Percentiles rank a stretch among this genome's conserved stretches.
Conservation (phyloP, 106 monocot species). For the Chionographis japonica region DNA sequence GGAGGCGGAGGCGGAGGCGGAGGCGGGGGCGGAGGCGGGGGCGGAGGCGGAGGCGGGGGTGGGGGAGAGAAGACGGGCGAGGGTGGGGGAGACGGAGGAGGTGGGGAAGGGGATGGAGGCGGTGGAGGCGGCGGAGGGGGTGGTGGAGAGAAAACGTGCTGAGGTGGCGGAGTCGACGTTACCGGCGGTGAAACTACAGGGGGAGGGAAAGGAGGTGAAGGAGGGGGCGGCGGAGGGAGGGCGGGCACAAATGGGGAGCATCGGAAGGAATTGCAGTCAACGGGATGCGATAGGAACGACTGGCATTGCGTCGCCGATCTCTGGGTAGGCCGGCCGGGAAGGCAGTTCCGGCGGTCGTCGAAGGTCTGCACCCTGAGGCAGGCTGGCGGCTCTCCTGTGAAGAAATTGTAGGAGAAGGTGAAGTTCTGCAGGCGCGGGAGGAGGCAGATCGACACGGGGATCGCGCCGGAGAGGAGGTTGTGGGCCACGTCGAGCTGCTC, state of each 20-base stretch:
- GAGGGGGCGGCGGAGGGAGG: slow-evolving; percentile 12
- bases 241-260: slow-evolving; percentile 31
- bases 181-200: neutral
- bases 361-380: slow-evolving; percentile 17
- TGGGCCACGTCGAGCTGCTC: slow-evolving; percentile 66
- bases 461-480: slow-evolving; percentile 47
- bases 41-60: neutral
- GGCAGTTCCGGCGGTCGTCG: slow-evolving; percentile 23
- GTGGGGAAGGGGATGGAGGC: slow-evolving; percentile 3
- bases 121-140: neutral
- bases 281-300: slow-evolving; percentile 15
- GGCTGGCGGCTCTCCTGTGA: slow-evolving; percentile 26
- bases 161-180: neutral
- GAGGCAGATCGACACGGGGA: slow-evolving; percentile 33
- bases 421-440: slow-evolving; percentile 40
- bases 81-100: slow-evolving; percentile 4
- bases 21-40: neutral
- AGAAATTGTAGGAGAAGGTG: slow-evolving; percentile 31
- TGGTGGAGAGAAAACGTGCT: neutral
- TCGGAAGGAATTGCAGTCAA: slow-evolving; percentile 16
- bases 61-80: neutral
- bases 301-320: slow-evolving; percentile 16
- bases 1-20: slow-evolving; percentile 5
- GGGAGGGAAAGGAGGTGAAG: slow-evolving; percentile 4
- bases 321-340: slow-evolving; percentile 28